These are phyloP conservation scores for Lasiodiplodia citricola DNA, from an alignment of 2,329 filamentous ascomycete genomes.

Conservation along the genomic window DNA sequence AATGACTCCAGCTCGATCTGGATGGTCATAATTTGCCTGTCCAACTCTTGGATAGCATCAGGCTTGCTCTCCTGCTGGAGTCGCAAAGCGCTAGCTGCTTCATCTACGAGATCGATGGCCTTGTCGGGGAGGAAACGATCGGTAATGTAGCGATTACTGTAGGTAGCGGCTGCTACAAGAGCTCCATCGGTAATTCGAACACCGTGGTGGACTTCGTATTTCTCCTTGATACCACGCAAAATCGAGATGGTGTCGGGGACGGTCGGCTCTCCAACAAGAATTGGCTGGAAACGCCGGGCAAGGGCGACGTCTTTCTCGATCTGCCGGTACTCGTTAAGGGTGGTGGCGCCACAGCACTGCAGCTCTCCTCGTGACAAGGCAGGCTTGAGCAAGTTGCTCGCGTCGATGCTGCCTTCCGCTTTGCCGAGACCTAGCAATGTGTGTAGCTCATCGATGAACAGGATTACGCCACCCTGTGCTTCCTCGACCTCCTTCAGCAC, in stretches of 20 bases:
- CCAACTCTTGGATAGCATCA: slow-evolving; percentile 88
- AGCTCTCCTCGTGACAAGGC: slow-evolving; percentile 90
- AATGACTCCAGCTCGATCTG: slow-evolving; percentile 96
- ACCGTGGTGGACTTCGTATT: slow-evolving; percentile 96
- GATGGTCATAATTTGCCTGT: slow-evolving; percentile 95
- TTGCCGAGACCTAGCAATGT: slow-evolving; percentile 91
- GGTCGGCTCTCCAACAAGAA: slow-evolving; percentile 87
- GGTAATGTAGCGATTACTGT: slow-evolving; percentile 95
- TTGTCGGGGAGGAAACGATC: slow-evolving; percentile 96
- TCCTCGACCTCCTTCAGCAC: slow-evolving; percentile 91
- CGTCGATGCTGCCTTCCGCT: slow-evolving; percentile 94
- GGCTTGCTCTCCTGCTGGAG: slow-evolving; percentile 97
- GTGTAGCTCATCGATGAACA: slow-evolving; percentile 96
- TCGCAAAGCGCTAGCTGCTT: slow-evolving; percentile 87
- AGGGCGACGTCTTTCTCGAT: slow-evolving; percentile 97
- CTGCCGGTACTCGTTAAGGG: slow-evolving; percentile 84
- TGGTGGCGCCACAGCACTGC: slow-evolving; percentile 95
- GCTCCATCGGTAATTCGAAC: slow-evolving; percentile 93
- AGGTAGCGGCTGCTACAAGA: slow-evolving; percentile 86
- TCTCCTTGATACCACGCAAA: slow-evolving; percentile 93
- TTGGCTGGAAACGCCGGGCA: slow-evolving; percentile 91
- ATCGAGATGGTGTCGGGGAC: slow-evolving; percentile 96
- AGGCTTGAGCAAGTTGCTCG: slow-evolving; percentile 92
- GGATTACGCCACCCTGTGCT: slow-evolving; percentile 84
- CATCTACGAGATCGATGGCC: slow-evolving; percentile 95